A percentile compares a stretch with the other conserved stretches of the same genome.
Evolutionary conservation across 2,329 filamentous ascomycete species (phyloP).

Genomic region (Neonectria faginata): DNA sequence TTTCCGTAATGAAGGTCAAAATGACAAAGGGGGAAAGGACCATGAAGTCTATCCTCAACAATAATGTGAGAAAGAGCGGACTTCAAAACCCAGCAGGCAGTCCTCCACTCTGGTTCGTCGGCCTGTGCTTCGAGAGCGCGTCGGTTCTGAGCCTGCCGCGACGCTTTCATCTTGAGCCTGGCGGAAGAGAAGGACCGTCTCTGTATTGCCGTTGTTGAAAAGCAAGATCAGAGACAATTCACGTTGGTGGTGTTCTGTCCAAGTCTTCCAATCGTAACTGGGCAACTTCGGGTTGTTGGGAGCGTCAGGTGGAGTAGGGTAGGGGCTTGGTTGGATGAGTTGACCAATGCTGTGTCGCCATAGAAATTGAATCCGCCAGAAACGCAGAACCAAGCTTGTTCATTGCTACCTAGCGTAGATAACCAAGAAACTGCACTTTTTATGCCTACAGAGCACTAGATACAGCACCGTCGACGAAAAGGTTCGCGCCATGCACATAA

Average conservation of each 20-base stretch:
- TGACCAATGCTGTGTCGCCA: too few relatives aligned
- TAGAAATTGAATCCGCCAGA: not conserved
- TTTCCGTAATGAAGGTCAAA: constrained; percentile 53
- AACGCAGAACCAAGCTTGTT: not conserved
- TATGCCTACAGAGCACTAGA: constrained; percentile 6
- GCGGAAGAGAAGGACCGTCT: not conserved
- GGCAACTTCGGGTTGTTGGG: too few relatives aligned
- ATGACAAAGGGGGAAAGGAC: constrained; percentile 53
- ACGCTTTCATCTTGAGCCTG: constrained; percentile 23
- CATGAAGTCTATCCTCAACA: constrained; percentile 45
- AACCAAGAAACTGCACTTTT: not conserved
- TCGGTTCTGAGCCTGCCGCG: constrained; percentile 38
- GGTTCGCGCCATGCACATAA: constrained; percentile 36
- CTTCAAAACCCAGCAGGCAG: constrained; percentile 50
- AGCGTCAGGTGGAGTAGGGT: too few relatives aligned
- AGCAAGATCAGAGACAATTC: not conserved
- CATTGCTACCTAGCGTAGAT: not conserved
- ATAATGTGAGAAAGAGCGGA: constrained; percentile 44
- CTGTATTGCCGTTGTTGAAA: not conserved
- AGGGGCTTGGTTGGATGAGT: too few relatives aligned
- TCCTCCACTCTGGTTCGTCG: constrained; percentile 44
- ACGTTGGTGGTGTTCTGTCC: not conserved
- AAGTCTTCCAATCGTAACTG: too few relatives aligned
- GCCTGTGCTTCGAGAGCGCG: constrained; percentile 36
- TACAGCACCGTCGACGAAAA: constrained; percentile 42